These are phyloP conservation scores for Metschnikowia colocasiae DNA, from an alignment of 805 yeast genomes.

Conservation along the genomic window DNA sequence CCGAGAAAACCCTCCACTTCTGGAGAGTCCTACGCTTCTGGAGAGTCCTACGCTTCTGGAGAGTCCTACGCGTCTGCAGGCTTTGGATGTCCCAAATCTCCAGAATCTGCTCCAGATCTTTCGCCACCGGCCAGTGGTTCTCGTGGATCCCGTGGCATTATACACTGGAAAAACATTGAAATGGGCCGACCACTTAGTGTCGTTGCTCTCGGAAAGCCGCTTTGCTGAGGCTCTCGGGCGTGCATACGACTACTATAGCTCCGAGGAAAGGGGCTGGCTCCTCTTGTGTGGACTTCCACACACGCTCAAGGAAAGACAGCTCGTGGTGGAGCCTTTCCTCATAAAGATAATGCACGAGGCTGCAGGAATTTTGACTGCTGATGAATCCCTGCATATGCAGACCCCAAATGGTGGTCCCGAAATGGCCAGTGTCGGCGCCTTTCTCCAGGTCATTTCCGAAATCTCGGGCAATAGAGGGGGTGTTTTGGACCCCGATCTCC, in stretches of 20 bases:
- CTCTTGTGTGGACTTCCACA: conserved; percentile 57
- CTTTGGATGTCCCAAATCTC: neutral
- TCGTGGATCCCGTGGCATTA: conserved; percentile 30
- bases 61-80: too few relatives aligned
- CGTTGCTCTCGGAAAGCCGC: conserved; percentile 43
- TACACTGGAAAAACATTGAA: conserved; percentile 56
- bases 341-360: conserved; percentile 50
- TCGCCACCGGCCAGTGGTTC: conserved; percentile 23
- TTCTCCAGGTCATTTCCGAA: conserved; percentile 17
- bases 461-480: conserved; percentile 9
- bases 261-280: conserved; percentile 44
- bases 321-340: conserved; percentile 50
- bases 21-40: too few relatives aligned
- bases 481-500: conserved; percentile 6
- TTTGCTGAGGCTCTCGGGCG: conserved; percentile 55
- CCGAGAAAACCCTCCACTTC: too few relatives aligned
- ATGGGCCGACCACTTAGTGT: conserved; percentile 66
- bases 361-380: neutral
- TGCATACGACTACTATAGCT: conserved; percentile 49
- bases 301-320: conserved; percentile 40
- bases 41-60: too few relatives aligned
- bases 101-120: conserved; percentile 21
- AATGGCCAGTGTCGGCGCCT: conserved; percentile 6
- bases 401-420: neutral
- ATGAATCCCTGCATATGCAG: neutral